Percentiles rank a stretch among this genome's conserved stretches.
phyloP scores from a whole-genome alignment of 495 filamentous ascomycete species.

The Hyaloscypha hepaticicola region DNA sequence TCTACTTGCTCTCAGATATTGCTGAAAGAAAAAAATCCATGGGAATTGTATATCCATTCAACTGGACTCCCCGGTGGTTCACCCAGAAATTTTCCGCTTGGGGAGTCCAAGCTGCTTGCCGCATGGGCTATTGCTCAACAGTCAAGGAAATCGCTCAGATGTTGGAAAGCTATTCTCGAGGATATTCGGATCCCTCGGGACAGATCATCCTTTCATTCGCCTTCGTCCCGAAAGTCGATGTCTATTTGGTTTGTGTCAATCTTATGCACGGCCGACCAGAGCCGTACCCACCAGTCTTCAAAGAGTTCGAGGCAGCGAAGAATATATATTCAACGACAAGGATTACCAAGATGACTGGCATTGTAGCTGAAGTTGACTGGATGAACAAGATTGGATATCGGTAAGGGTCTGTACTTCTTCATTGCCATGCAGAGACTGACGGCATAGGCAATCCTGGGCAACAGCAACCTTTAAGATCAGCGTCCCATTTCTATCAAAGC shows the following conservation, averaged over 20 bases:
- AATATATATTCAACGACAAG: slow-evolving; percentile 37
- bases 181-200: slow-evolving; percentile 3
- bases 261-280: slow-evolving; percentile 43
- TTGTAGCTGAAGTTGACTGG: slow-evolving; percentile 36
- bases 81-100: neutral
- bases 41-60: neutral
- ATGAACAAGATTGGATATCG: slow-evolving; percentile 31
- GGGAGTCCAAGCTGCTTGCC: neutral
- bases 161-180: neutral
- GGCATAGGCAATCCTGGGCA: slow-evolving; percentile 43
- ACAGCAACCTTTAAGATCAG: slow-evolving; percentile 40
- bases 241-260: slow-evolving; percentile 17
- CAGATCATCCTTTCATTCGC: slow-evolving; percentile 24
- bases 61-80: neutral
- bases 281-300: slow-evolving; percentile 42
- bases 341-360: slow-evolving; percentile 42
- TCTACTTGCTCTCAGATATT: slow-evolving; percentile 7
- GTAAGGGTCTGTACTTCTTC: neutral
- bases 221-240: slow-evolving; percentile 12
- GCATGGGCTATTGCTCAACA: neutral
- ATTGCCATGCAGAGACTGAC: slow-evolving; percentile 25
- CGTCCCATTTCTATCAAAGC: slow-evolving; percentile 36
- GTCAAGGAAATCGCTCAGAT: neutral
- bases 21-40: neutral
- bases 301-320: slow-evolving; percentile 41